Evolutionary conservation across 768 basidiomycete genomes (phyloP).

Genomic region (Mycena indigotica): DNA sequence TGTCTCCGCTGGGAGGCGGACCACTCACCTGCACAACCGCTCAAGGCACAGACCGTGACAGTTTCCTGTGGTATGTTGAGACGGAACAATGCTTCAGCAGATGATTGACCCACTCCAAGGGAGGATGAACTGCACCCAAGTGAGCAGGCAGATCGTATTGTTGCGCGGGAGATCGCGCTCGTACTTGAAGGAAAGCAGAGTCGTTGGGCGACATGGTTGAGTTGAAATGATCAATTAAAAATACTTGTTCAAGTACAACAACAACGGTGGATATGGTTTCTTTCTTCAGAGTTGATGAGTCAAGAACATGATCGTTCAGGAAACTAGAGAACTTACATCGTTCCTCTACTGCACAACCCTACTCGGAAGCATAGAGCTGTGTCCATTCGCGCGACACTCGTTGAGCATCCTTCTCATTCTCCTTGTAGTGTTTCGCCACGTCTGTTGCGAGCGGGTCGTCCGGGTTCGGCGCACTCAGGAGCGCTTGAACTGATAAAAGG

Average conservation of each 20-base stretch:
- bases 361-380: slow-evolving; percentile 68
- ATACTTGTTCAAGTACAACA: background rate
- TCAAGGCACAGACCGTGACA: slow-evolving; percentile 51
- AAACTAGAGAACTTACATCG: slow-evolving; percentile 13
- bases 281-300: no score
- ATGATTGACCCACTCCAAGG: slow-evolving; percentile 1
- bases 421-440: slow-evolving; percentile 98
- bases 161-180: slow-evolving; percentile 53
- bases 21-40: slow-evolving; percentile 36
- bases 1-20: slow-evolving; percentile 34
- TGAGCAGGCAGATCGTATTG: slow-evolving; percentile 56
- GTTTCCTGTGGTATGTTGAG: slow-evolving; percentile 62
- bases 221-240: slow-evolving; percentile 25
- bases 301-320: background rate
- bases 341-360: slow-evolving; percentile 5
- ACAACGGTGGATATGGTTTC: background rate
- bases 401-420: slow-evolving; percentile 92
- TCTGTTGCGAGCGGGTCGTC: slow-evolving; percentile 94
- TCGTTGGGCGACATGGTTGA: slow-evolving; percentile 55
- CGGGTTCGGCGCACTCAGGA: slow-evolving; percentile 94
- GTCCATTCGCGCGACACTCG: slow-evolving; percentile 96
- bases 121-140: slow-evolving; percentile 62
- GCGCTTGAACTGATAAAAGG: slow-evolving; percentile 93
- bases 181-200: slow-evolving; percentile 47
- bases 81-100: background rate